These are phyloP conservation scores for Candida parachauliodes DNA, from an alignment of 805 yeast species.

Conservation along the genomic window DNA sequence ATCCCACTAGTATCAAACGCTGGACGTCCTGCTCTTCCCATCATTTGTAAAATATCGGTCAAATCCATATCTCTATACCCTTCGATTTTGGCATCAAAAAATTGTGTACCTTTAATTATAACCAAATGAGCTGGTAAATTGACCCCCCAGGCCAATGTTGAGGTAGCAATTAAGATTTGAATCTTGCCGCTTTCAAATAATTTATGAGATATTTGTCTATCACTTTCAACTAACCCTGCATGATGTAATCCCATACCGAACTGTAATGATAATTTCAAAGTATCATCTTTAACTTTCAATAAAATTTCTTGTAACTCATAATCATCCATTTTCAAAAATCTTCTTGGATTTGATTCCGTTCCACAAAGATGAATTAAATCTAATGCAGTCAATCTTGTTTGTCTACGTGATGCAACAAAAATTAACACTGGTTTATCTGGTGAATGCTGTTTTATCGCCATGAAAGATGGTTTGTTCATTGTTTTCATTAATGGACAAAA, in stretches of 20 bases:
- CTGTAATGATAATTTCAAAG: constrained; percentile 67
- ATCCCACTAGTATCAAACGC: constrained; percentile 76
- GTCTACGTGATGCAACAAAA: constrained; percentile 83
- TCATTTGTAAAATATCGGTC: constrained; percentile 78
- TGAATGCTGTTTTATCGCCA: constrained; percentile 90
- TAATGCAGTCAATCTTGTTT: constrained; percentile 74
- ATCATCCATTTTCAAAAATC: constrained; percentile 66
- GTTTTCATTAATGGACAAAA: constrained; percentile 83
- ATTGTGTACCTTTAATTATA: constrained; percentile 72
- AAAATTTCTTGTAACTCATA: constrained; percentile 52
- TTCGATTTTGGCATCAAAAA: constrained; percentile 59
- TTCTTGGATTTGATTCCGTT: constrained; percentile 69
- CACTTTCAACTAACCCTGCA: constrained; percentile 75
- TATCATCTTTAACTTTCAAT: constrained; percentile 71
- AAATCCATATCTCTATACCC: constrained; percentile 78
- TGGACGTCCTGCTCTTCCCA: constrained; percentile 85
- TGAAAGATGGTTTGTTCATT: constrained; percentile 85
- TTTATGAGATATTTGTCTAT: constrained; percentile 66
- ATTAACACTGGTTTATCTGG: constrained; percentile 79
- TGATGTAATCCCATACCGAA: constrained; percentile 82
- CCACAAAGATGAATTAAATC: constrained; percentile 79
- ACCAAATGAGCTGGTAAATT: constrained; percentile 79
- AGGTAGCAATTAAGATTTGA: constrained; percentile 72
- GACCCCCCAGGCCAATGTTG: constrained; percentile 88
- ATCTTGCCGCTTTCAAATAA: constrained; percentile 67